A percentile compares a stretch with the other conserved stretches of the same genome.
These are phyloP conservation scores for Ogataea pilisensis DNA, from an alignment of 805 yeast species.

Conservation along the genomic window DNA sequence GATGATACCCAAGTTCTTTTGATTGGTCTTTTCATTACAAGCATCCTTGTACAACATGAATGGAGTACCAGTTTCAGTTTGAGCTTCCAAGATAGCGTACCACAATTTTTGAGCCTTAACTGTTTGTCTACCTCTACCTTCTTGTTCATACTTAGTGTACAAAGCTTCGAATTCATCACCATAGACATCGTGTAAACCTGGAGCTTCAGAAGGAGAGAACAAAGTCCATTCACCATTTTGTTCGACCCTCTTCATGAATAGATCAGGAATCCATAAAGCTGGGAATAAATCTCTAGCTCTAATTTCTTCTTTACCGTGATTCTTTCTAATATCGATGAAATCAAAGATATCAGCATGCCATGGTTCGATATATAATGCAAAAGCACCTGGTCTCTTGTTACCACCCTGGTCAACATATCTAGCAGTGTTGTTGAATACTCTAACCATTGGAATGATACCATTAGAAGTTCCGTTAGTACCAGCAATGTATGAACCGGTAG, in stretches of 20 bases:
- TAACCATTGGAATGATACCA: conserved; percentile 59
- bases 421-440: conserved; percentile 61
- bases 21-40: conserved; percentile 55
- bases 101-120: conserved; percentile 58
- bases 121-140: conserved; percentile 45
- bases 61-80: conserved; percentile 63
- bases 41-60: conserved; percentile 63
- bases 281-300: conserved; percentile 62
- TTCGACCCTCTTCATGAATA: conserved; percentile 60
- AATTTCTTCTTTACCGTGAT: conserved; percentile 61
- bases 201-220: conserved; percentile 57
- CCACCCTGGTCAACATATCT: conserved; percentile 66
- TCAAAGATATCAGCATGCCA: conserved; percentile 62
- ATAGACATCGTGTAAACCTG: conserved; percentile 50
- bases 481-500: conserved; percentile 58
- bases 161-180: conserved; percentile 53
- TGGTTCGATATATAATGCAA: conserved; percentile 57
- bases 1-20: conserved; percentile 55
- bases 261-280: conserved; percentile 60
- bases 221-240: conserved; percentile 52
- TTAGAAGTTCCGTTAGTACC: conserved; percentile 62
- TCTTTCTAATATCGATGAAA: conserved; percentile 55
- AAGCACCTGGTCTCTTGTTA: conserved; percentile 62
- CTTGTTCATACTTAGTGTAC: conserved; percentile 48
- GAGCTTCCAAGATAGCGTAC: conserved; percentile 58